A percentile compares a stretch with the other conserved stretches of the same genome.
Conservation (phyloP, 2,329 filamentous ascomycete genomes). For the Capronia americana region DNA sequence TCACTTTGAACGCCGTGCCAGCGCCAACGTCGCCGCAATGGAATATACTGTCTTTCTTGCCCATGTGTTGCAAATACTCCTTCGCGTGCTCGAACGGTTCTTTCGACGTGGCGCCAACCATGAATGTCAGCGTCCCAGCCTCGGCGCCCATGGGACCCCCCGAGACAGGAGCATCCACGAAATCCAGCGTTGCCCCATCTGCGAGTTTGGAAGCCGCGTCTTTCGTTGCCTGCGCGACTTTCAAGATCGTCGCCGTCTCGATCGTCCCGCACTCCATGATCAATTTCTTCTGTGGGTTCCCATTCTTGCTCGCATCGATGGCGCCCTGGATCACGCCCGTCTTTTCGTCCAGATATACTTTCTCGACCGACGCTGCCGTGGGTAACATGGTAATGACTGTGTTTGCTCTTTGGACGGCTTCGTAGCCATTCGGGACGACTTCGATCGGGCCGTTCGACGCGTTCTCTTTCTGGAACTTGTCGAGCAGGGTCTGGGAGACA, state of each 20-base stretch:
- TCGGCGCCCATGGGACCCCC: conserved; percentile 61
- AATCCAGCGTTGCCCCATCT: conserved; percentile 45
- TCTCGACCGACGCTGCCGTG: conserved; percentile 58
- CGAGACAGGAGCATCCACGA: conserved; percentile 62
- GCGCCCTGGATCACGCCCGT: conserved; percentile 47
- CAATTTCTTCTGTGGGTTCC: conserved; percentile 54
- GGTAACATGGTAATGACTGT: conserved; percentile 62
- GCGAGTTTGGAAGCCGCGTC: conserved; percentile 29
- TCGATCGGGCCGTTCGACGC: conserved; percentile 46
- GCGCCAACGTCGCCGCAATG: conserved; percentile 43
- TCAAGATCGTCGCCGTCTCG: conserved; percentile 59
- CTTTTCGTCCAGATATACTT: conserved; percentile 56
- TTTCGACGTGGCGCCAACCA: conserved; percentile 57
- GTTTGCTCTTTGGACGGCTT: conserved; percentile 52
- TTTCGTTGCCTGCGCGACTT: conserved; percentile 48
- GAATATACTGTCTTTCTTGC: conserved; percentile 58
- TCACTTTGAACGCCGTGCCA: conserved; percentile 43
- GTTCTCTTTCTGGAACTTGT: conserved; percentile 48
- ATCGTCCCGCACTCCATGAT: conserved; percentile 63
- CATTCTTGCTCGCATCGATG: conserved; percentile 44
- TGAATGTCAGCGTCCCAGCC: conserved; percentile 61
- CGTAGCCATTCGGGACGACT: conserved; percentile 46
- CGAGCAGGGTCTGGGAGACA: conserved; percentile 47
- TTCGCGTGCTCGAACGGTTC: conserved; percentile 49
- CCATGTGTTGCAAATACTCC: conserved; percentile 48